phyloP scores from a whole-genome alignment of 2,329 filamentous ascomycete genomes.

The Thermothelomyces thermophilus region DNA sequence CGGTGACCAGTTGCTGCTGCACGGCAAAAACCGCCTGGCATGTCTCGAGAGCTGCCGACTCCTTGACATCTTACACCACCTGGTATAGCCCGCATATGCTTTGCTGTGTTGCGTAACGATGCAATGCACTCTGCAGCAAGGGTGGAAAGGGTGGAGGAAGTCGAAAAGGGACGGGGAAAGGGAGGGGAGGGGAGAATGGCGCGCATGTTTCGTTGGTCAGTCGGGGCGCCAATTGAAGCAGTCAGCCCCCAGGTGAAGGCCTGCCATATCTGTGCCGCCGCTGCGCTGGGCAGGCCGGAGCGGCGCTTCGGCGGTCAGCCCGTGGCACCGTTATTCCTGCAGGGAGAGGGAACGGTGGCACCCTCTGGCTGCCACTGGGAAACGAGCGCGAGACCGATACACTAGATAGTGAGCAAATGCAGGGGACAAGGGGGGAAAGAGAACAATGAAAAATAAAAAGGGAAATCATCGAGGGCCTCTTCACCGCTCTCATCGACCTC shows the following conservation, averaged over 20 bases:
- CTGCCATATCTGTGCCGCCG: not conserved
- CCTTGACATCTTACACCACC: not conserved
- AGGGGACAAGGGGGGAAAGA: too few relatives aligned
- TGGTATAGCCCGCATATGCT: too few relatives aligned
- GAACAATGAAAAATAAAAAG: too few relatives aligned
- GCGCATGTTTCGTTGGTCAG: not conserved
- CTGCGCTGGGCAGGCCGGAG: not conserved
- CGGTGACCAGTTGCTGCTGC: conserved; percentile 15
- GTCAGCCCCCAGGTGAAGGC: not conserved
- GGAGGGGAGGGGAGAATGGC: not conserved
- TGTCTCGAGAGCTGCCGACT: not conserved
- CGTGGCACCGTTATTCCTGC: not conserved
- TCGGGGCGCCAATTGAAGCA: not conserved
- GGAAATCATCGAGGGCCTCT: too few relatives aligned
- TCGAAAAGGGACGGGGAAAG: conserved; percentile 1
- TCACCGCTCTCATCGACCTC: not conserved
- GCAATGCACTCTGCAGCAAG: conserved; percentile 14
- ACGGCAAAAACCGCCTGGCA: conserved; percentile 6
- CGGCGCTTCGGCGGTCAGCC: conserved; percentile 9
- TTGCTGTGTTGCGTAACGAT: conserved; percentile 5
- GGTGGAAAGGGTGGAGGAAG: conserved; percentile 6
- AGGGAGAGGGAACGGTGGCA: not conserved
- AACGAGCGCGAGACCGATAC: too few relatives aligned
- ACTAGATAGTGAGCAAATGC: too few relatives aligned
- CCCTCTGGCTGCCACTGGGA: too few relatives aligned